Conservation (phyloP, 176 grass and related monocot species). For the Rhipidocladum racemiflorum region DNA sequence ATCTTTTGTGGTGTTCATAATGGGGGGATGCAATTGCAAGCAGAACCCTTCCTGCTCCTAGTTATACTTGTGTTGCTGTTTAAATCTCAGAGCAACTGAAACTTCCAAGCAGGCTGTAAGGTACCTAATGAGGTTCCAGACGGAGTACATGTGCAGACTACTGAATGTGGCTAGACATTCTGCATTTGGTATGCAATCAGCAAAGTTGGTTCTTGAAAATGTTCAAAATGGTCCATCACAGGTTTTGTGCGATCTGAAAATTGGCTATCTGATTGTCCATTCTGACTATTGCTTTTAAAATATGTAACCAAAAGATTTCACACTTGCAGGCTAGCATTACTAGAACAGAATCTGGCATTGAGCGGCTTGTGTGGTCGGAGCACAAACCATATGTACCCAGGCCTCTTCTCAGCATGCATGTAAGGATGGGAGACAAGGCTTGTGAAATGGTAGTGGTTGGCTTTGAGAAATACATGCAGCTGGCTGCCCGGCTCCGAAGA, state of each 20-base stretch:
- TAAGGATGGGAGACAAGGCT: conserved; percentile 81
- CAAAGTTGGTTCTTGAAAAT: conserved; percentile 49
- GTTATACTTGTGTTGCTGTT: background rate
- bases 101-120: conserved; percentile 52
- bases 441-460: conserved; percentile 57
- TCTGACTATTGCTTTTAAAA: background rate
- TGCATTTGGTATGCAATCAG: conserved; percentile 63
- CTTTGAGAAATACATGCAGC: conserved; percentile 70
- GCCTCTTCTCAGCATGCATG: conserved; percentile 64
- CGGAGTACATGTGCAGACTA: conserved; percentile 63
- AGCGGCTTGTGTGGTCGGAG: conserved; percentile 56
- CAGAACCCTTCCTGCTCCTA: background rate
- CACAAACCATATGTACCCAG: conserved; percentile 57
- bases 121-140: conserved; percentile 70
- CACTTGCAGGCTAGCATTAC: conserved; percentile 17
- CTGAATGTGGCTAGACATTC: conserved; percentile 54
- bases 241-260: conserved; percentile 23
- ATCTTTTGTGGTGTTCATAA: background rate
- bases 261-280: background rate
- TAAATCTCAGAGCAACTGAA: background rate
- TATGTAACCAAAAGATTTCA: background rate
- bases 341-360: conserved; percentile 36
- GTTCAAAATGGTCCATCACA: conserved; percentile 19
- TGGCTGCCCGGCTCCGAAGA: conserved; percentile 30
- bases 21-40: background rate